phyloP scores from a whole-genome alignment of 495 filamentous ascomycete genomes.

The Emericellopsis terricola region DNA sequence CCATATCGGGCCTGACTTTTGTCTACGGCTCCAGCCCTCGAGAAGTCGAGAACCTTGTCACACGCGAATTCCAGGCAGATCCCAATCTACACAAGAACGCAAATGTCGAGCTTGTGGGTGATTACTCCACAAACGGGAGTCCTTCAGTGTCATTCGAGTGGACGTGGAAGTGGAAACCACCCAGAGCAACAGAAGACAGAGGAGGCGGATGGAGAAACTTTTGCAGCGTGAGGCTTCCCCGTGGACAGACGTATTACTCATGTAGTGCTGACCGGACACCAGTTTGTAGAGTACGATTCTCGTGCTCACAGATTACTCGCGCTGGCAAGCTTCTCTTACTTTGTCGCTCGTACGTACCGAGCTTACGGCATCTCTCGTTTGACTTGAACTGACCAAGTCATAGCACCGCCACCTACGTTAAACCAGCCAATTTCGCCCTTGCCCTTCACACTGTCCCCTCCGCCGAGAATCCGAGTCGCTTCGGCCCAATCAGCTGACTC shows the following conservation, averaged over 20 bases:
- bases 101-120: slow-evolving; percentile 83
- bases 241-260: not conserved
- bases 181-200: slow-evolving; percentile 63
- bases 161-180: slow-evolving; percentile 93
- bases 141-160: slow-evolving; percentile 81
- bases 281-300: slow-evolving; percentile 94
- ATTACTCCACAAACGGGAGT: slow-evolving; percentile 64
- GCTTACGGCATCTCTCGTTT: no score
- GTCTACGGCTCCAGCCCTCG: slow-evolving; percentile 68
- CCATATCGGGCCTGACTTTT: slow-evolving; percentile 79
- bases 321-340: slow-evolving; percentile 83
- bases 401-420: slow-evolving; percentile 15
- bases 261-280: slow-evolving; percentile 8
- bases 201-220: slow-evolving; percentile 88
- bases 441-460: slow-evolving; percentile 49
- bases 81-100: slow-evolving; percentile 95
- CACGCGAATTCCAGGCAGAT: slow-evolving; percentile 87
- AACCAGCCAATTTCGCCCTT: slow-evolving; percentile 37
- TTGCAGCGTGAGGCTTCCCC: slow-evolving; percentile 48
- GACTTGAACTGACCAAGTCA: slow-evolving; percentile 1
- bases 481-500: slow-evolving; percentile 72
- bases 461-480: slow-evolving; percentile 59
- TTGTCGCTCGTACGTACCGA: slow-evolving; percentile 58
- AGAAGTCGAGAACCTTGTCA: slow-evolving; percentile 86
- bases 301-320: slow-evolving; percentile 76